Evolutionary conservation across 2,329 filamentous ascomycete genomes (phyloP).

Genomic region (Aureobasidium vineae): DNA sequence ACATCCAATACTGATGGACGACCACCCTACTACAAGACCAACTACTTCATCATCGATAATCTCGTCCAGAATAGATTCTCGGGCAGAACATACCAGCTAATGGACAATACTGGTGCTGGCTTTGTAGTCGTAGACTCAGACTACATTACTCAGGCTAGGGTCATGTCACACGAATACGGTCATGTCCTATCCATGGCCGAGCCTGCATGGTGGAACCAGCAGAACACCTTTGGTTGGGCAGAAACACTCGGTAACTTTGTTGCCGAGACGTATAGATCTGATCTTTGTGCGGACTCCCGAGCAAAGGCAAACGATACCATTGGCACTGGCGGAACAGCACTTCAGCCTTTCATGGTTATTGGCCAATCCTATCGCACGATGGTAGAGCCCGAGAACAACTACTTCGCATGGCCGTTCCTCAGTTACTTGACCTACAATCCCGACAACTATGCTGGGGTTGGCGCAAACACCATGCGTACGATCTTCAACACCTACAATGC

Average conservation of each 20-base stretch:
- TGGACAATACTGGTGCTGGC: constrained; percentile 40
- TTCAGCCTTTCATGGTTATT: constrained; percentile 49
- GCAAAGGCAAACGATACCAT: constrained; percentile 38
- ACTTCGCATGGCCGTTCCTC: constrained; percentile 54
- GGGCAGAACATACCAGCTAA: constrained; percentile 47
- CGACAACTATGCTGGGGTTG: constrained; percentile 41
- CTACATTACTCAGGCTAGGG: constrained; percentile 42
- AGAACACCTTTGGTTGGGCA: constrained; percentile 52
- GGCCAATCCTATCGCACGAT: constrained; percentile 51
- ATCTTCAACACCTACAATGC: no score
- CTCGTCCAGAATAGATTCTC: constrained; percentile 42
- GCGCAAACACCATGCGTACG: constrained; percentile 15
- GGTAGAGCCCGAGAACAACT: constrained; percentile 52
- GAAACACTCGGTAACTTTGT: constrained; percentile 54
- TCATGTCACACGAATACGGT: constrained; percentile 54
- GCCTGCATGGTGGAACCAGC: constrained; percentile 44
- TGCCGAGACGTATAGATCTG: constrained; percentile 50
- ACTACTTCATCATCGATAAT: constrained; percentile 46
- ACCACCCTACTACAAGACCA: constrained; percentile 50
- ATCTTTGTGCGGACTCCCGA: constrained; percentile 46
- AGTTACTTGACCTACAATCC: constrained; percentile 52
- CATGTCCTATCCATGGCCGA: constrained; percentile 50
- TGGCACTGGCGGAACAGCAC: constrained; percentile 40
- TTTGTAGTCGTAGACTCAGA: constrained; percentile 47
- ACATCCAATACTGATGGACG: constrained; percentile 35